phyloP scores from a whole-genome alignment of 2,329 filamentous ascomycete genomes.

The Trichoderma guizhouense region DNA sequence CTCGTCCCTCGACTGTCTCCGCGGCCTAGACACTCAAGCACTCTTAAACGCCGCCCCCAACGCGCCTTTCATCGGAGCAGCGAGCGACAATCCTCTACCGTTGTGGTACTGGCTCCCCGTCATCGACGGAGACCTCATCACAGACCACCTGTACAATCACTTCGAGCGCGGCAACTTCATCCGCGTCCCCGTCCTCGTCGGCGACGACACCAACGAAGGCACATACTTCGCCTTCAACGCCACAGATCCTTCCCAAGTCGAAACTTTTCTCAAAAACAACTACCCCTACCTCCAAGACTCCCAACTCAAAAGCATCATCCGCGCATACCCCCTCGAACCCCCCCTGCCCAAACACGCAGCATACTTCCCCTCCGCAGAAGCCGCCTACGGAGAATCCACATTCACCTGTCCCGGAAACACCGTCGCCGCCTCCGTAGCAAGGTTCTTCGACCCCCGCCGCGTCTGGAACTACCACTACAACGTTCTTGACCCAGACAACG shows the following conservation, averaged over 20 bases:
- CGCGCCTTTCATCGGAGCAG: slow-evolving; percentile 38
- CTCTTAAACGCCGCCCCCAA: slow-evolving; percentile 41
- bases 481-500: slow-evolving; percentile 39
- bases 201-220: slow-evolving; percentile 46
- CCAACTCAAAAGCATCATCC: slow-evolving; percentile 35
- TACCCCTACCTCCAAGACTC: slow-evolving; percentile 41
- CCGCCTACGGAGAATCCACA: slow-evolving; percentile 44
- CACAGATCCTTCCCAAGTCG: slow-evolving; percentile 32
- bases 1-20: slow-evolving; percentile 21
- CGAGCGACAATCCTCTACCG: slow-evolving; percentile 28
- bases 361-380: slow-evolving; percentile 44
- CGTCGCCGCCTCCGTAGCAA: slow-evolving; percentile 17
- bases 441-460: slow-evolving; percentile 17
- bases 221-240: slow-evolving; percentile 43
- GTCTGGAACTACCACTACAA: slow-evolving; percentile 50
- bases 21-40: slow-evolving; percentile 30
- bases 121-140: slow-evolving; percentile 46
- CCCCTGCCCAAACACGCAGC: slow-evolving; percentile 36
- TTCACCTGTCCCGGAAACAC: slow-evolving; percentile 43
- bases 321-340: slow-evolving; percentile 38
- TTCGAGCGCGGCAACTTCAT: slow-evolving; percentile 40
- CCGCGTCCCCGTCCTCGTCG: slow-evolving; percentile 45
- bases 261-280: slow-evolving; percentile 44
- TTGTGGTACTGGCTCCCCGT: slow-evolving; percentile 52
- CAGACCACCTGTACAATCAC: slow-evolving; percentile 40